Percentiles rank a stretch among this genome's conserved stretches.
These are phyloP conservation scores for Pleurotus tuoliensis DNA, from an alignment of 768 basidiomycete genomes.

Conservation along the genomic window DNA sequence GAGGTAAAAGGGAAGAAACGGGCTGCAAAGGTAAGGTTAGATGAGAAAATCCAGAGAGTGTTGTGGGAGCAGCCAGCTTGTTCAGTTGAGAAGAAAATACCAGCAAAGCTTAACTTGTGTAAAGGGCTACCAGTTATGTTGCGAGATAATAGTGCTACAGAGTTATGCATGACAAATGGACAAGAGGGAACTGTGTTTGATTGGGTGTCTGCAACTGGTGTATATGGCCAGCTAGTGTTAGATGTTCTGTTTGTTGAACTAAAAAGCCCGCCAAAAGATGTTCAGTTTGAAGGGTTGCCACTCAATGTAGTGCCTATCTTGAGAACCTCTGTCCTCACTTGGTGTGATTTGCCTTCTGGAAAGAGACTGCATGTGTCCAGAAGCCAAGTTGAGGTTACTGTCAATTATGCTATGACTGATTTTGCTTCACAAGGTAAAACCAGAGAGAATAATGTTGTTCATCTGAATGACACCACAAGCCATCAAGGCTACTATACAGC, in stretches of 20 bases:
- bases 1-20: not conserved
- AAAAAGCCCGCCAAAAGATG: not conserved
- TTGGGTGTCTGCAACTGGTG: conserved; percentile 1
- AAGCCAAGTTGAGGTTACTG: conserved; percentile 20
- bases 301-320: conserved; percentile 18
- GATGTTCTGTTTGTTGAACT: conserved; percentile 14
- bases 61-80: no score
- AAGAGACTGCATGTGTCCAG: conserved; percentile 10
- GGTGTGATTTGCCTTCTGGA: conserved; percentile 14
- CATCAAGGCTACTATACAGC: conserved; percentile 28
- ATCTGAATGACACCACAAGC: conserved; percentile 17
- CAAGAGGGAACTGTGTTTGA: conserved; percentile 6
- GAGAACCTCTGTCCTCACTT: not conserved
- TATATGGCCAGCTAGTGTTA: conserved; percentile 5
- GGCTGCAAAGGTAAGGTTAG: no score
- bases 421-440: conserved; percentile 31
- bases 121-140: conserved; percentile 31
- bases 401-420: conserved; percentile 31
- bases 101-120: conserved; percentile 25
- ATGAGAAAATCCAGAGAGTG: no score
- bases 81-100: conserved; percentile 12
- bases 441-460: conserved; percentile 19
- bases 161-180: conserved; percentile 20
- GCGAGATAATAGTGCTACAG: conserved; percentile 25
- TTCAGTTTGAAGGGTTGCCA: conserved; percentile 12